Evolutionary conservation across 495 filamentous ascomycete genomes (phyloP).

Genomic region (Penicillium diatomitis): DNA sequence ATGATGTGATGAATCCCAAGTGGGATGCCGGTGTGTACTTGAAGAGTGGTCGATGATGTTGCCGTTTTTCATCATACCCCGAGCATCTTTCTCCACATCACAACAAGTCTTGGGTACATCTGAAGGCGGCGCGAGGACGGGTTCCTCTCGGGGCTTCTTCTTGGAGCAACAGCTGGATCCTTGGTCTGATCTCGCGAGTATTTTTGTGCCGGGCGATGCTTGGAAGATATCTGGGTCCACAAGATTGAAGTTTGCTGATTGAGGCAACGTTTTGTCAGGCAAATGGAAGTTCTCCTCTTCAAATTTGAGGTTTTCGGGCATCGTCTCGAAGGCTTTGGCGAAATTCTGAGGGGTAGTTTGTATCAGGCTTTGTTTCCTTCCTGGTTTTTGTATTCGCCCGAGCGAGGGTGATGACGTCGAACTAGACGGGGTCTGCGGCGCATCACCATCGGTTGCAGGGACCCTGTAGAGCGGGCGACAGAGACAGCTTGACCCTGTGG

Average conservation of each 20-base stretch:
- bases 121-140: slow-evolving; percentile 5
- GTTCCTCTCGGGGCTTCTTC: slow-evolving; percentile 12
- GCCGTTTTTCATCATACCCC: neutral
- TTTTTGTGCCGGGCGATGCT: no score
- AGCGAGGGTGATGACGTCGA: slow-evolving; percentile 9
- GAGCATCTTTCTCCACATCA: slow-evolving; percentile 2
- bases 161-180: slow-evolving; percentile 23
- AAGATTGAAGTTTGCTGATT: no score
- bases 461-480: slow-evolving; percentile 37
- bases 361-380: slow-evolving; percentile 18
- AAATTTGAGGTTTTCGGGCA: slow-evolving; percentile 14
- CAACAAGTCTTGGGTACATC: slow-evolving; percentile 25
- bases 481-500: slow-evolving; percentile 26
- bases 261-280: slow-evolving; percentile 2
- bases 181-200: neutral
- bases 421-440: slow-evolving; percentile 7
- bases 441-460: slow-evolving; percentile 10
- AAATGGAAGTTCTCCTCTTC: slow-evolving; percentile 12
- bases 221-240: no score
- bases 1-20: slow-evolving; percentile 11
- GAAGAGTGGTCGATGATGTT: neutral
- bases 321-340: slow-evolving; percentile 17
- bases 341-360: slow-evolving; percentile 22
- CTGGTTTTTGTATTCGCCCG: slow-evolving; percentile 20
- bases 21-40: slow-evolving; percentile 1